phyloP scores from a whole-genome alignment of 2,329 filamentous ascomycete species.

The Ploettnerulaceae sp. region DNA sequence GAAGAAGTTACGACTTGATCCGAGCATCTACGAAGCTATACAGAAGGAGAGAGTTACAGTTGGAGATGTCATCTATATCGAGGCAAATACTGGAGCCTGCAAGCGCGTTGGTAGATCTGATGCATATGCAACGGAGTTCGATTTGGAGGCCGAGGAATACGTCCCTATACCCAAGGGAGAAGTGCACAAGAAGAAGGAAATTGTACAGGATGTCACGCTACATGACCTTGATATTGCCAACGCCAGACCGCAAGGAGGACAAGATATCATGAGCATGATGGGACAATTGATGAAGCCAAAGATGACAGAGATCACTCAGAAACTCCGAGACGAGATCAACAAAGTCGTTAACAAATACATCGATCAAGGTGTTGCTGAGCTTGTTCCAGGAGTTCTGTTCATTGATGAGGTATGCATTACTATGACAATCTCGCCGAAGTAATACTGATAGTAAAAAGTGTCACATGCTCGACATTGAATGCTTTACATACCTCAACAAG shows the following conservation, averaged over 20 bases:
- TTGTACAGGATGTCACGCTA: constrained; percentile 95
- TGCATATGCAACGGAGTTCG: constrained; percentile 96
- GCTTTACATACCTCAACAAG: constrained; percentile 97
- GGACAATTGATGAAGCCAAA: constrained; percentile 99
- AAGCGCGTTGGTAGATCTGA: constrained; percentile 95
- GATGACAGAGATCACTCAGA: constrained; percentile 99
- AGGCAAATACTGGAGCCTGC: constrained; percentile 96
- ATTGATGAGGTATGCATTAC: constrained; percentile 80
- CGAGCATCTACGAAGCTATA: constrained; percentile 98
- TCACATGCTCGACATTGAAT: constrained; percentile 99
- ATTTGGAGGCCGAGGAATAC: constrained; percentile 97
- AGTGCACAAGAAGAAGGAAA: constrained; percentile 99
- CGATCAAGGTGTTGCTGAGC: constrained; percentile 93
- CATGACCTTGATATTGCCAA: constrained; percentile 97
- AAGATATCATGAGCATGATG: constrained; percentile 99
- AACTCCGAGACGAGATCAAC: constrained; percentile 93
- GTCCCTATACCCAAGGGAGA: constrained; percentile 98
- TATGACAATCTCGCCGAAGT: not conserved
- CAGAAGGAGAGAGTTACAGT: constrained; percentile 96
- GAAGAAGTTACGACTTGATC: constrained; percentile 95
- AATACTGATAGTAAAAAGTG: constrained; percentile 53
- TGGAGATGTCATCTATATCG: constrained; percentile 97
- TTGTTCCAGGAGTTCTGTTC: constrained; percentile 96
- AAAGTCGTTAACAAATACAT: constrained; percentile 99
- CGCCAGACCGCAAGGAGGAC: constrained; percentile 87